Percentiles rank a stretch among this genome's conserved stretches.
Conservation (phyloP, 1,284 basidiomycete genomes). For the Ustilago xerochloae region DNA sequence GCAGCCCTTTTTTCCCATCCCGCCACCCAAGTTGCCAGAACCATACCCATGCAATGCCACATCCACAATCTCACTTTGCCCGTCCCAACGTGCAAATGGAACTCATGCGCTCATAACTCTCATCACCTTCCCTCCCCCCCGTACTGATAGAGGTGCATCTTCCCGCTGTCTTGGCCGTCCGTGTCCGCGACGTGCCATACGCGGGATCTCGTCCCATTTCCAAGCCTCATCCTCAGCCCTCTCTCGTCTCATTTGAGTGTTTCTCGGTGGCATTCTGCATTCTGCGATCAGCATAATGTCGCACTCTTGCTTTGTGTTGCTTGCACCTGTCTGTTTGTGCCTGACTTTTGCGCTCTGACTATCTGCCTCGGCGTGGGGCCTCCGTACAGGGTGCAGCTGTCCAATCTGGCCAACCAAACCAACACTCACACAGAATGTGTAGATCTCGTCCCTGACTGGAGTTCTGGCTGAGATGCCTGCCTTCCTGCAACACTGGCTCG, state of each 20-base stretch:
- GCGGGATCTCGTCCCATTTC: neutral
- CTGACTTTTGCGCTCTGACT: slow-evolving; percentile 1
- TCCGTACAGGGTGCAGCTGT: slow-evolving; percentile 19
- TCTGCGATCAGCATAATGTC: slow-evolving; percentile 10
- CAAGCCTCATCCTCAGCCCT: neutral
- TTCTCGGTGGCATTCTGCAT: slow-evolving; percentile 2
- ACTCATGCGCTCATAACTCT: too few relatives aligned
- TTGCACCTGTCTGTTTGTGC: slow-evolving; percentile 21
- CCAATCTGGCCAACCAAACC: slow-evolving; percentile 19
- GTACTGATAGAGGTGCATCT: neutral
- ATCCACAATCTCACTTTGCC: neutral
- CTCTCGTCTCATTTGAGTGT: neutral
- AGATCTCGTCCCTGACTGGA: slow-evolving; percentile 2
- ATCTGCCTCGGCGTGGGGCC: neutral
- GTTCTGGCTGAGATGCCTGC: neutral
- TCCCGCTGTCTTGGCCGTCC: slow-evolving; percentile 11
- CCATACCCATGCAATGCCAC: neutral
- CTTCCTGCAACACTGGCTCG: neutral
- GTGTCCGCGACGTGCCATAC: too few relatives aligned
- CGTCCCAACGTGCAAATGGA: too few relatives aligned
- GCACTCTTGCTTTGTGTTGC: neutral
- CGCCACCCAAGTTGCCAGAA: slow-evolving; percentile 13
- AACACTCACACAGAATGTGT: slow-evolving; percentile 8
- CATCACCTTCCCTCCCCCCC: too few relatives aligned
- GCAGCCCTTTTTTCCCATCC: slow-evolving; percentile 9